These are phyloP conservation scores for Vigna unguiculata DNA, from an alignment of 306 rosid genomes.

Conservation along the genomic window DNA sequence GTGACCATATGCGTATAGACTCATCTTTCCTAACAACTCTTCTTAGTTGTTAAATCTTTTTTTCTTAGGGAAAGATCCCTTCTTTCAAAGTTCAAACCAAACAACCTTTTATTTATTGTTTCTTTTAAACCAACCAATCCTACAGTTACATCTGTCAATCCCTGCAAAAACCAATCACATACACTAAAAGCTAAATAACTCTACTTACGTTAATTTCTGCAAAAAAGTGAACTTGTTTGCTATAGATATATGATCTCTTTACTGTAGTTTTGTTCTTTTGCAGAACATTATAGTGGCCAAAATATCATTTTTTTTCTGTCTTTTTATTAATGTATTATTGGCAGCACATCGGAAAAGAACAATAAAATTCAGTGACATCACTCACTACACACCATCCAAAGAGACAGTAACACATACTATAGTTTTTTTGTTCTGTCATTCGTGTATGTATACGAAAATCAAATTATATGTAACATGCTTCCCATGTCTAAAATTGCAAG, in stretches of 20 bases:
- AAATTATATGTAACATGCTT: neutral
- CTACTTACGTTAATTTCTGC: neutral
- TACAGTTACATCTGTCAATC: neutral
- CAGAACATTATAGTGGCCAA: neutral
- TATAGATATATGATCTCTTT: neutral
- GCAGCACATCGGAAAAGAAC: neutral
- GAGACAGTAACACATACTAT: neutral
- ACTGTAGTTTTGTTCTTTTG: neutral
- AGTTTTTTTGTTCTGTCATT: neutral
- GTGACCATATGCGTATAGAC: slow-evolving; percentile 6
- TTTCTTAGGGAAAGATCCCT: neutral
- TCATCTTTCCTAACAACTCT: slow-evolving; percentile 15
- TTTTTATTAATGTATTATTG: neutral
- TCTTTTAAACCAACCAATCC: neutral
- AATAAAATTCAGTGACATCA: neutral
- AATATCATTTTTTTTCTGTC: too few species aligned
- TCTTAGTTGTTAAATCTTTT: neutral
- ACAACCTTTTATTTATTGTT: neutral
- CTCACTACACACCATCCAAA: neutral
- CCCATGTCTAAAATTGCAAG: neutral
- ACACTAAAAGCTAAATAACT: neutral
- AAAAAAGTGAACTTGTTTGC: neutral
- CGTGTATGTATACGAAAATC: neutral
- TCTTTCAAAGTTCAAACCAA: slow-evolving; percentile 9
- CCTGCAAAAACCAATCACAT: neutral